Evolutionary conservation across 1,139 yeast species (phyloP), one percentile per base, ranked within the genome.

Genomic region (Komagataea norvegica): DNA sequence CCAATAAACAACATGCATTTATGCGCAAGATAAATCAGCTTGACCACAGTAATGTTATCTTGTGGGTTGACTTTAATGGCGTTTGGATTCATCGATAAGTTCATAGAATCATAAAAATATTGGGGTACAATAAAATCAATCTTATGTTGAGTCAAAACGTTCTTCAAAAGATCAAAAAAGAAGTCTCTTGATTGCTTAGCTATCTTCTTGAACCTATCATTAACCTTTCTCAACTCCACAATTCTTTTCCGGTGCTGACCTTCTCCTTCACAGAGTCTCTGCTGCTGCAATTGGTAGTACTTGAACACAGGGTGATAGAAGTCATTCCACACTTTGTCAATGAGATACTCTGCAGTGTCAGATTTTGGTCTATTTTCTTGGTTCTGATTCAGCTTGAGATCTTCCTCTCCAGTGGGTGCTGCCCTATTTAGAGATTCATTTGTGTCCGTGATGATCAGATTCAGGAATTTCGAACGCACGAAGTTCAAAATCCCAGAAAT

Each of bases 241-340:
- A 67, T 65, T 42, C 44, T 45, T 44, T 36, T 53, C 36, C 47
- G 49, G 42, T 47, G 51, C 37, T 45, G 48, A 38, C 39, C 29
- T 47, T 47, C 40, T 41, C 43, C 30, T 32, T 49, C 35, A 47
- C 48, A 61, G 54, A 56, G 35, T 37, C 47, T 48, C 50, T 58
- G 46, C 49, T 29, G 47, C 35, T 36, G 47, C 4, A 44, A 44
- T 25, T 45, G 47, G 30, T 43, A 79, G 52, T 69, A 70, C 46
- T 77, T 78, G 43, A 79, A 67, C 1, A 76, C 68, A 1, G 86
- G 86, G 48, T 78, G 77, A 49, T 78, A 82, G 49, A 80, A 70
- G 13, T 75, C 74, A 19, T 65, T 54, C 88, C 88, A 81, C 16
- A 77, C 55, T 6, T 56, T 48, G 33, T 76, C 80, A 18, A 79